Percentiles rank a stretch among this genome's conserved stretches.
These are phyloP conservation scores for Conticribra guillardii DNA, from an alignment of 108 stramenopile species.

Conservation along the genomic window DNA sequence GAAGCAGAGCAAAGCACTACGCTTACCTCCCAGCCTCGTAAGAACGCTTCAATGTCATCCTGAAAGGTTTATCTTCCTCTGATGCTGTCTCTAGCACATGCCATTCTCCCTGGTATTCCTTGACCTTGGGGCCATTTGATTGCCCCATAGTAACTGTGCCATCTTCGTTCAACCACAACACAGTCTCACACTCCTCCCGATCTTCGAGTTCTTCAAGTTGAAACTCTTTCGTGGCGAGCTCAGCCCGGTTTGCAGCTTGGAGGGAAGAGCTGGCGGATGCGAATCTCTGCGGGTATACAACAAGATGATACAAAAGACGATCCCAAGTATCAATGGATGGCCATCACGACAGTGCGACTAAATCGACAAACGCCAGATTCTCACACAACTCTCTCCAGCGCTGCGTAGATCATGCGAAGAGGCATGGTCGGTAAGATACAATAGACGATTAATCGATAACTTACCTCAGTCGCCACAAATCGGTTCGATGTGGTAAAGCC, in stretches of 20 bases:
- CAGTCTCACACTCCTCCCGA: slow-evolving; percentile 45
- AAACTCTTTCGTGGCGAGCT: slow-evolving; percentile 44
- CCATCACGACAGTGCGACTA: too few relatives aligned
- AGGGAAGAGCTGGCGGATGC: neutral
- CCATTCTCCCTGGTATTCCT: slow-evolving; percentile 36
- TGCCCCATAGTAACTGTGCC: slow-evolving; percentile 38
- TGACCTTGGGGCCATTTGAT: slow-evolving; percentile 37
- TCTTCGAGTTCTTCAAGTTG: slow-evolving; percentile 60
- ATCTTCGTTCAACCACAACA: slow-evolving; percentile 44
- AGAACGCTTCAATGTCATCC: slow-evolving; percentile 47
- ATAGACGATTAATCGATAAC: too few relatives aligned
- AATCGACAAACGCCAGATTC: too few relatives aligned
- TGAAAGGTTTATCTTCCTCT: slow-evolving; percentile 42
- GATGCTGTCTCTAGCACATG: slow-evolving; percentile 35
- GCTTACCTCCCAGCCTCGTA: slow-evolving; percentile 40
- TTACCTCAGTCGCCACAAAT: too few relatives aligned
- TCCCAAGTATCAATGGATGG: too few relatives aligned
- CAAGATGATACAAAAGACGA: too few relatives aligned
- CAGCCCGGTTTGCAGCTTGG: neutral
- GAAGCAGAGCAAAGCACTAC: too few relatives aligned
- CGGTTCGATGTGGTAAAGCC: too few relatives aligned
- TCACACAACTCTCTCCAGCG: too few relatives aligned
- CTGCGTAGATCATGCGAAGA: too few relatives aligned
- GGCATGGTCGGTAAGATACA: too few relatives aligned
- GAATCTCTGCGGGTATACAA: neutral